Conservation (phyloP, 1,284 basidiomycete species). For the Trametes pubescens region DNA sequence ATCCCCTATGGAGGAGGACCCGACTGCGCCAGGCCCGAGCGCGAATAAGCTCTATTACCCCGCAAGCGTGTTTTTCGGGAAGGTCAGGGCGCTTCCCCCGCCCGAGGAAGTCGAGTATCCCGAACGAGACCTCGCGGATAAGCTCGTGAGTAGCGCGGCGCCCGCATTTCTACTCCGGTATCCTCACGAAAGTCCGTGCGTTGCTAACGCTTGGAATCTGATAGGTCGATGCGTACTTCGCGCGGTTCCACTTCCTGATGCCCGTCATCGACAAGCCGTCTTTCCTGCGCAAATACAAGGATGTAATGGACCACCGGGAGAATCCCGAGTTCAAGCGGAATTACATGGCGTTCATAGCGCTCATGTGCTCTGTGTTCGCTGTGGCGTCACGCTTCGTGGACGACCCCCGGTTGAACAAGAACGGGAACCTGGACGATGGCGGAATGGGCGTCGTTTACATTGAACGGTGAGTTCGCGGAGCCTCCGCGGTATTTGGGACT, state of each 20-base stretch:
- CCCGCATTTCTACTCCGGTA: slow-evolving; percentile 2
- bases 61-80: slow-evolving; percentile 87
- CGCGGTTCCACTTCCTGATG: slow-evolving; percentile 84
- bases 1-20: slow-evolving; percentile 84
- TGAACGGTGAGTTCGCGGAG: slow-evolving; percentile 65
- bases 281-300: slow-evolving; percentile 76
- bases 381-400: slow-evolving; percentile 81
- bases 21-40: slow-evolving; percentile 74
- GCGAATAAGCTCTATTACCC: slow-evolving; percentile 89
- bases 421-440: slow-evolving; percentile 70
- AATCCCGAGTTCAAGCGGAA: slow-evolving; percentile 60
- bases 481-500: slow-evolving; percentile 14
- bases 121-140: slow-evolving; percentile 81
- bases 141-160: slow-evolving; percentile 59
- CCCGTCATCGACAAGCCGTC: slow-evolving; percentile 85
- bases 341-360: slow-evolving; percentile 76
- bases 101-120: slow-evolving; percentile 91
- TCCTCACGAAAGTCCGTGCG: slow-evolving; percentile 5
- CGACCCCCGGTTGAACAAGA: slow-evolving; percentile 69
- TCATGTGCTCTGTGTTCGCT: slow-evolving; percentile 86
- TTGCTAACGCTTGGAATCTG: slow-evolving; percentile 16
- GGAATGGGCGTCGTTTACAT: slow-evolving; percentile 89
- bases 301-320: slow-evolving; percentile 74
- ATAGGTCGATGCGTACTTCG: slow-evolving; percentile 88
- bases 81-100: slow-evolving; percentile 81